Conservation (phyloP, 2,329 filamentous ascomycete species). For the Colletotrichum cereale region DNA sequence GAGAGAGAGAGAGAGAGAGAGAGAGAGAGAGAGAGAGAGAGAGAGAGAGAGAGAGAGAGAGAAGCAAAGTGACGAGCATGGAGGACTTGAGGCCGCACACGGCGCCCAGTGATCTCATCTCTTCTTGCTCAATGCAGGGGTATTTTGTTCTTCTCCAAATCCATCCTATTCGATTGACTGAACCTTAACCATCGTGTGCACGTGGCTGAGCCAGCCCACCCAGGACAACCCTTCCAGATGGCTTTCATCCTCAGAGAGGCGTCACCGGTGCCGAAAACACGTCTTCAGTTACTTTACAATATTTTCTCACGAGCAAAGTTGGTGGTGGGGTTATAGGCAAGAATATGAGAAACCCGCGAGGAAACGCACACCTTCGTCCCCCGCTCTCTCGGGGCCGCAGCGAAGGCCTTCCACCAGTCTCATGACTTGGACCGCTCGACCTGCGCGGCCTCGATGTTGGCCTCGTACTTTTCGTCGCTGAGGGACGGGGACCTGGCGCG, state of each 20-base stretch:
- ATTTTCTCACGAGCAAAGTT: not conserved
- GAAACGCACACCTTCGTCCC: not conserved
- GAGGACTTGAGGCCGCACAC: conserved; percentile 2
- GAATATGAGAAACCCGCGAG: not conserved
- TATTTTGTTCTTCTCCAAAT: not conserved
- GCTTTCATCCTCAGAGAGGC: too few relatives aligned
- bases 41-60: too few relatives aligned
- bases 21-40: too few relatives aligned
- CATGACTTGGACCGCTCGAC: conserved; percentile 30
- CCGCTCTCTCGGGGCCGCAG: not conserved
- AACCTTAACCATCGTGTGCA: not conserved
- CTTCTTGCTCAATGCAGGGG: not conserved
- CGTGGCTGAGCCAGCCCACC: not conserved
- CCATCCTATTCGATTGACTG: not conserved
- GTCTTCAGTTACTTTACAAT: not conserved
- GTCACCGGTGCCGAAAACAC: too few relatives aligned
- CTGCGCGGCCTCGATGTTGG: conserved; percentile 34
- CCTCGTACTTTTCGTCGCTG: conserved; percentile 37
- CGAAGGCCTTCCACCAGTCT: conserved; percentile 13
- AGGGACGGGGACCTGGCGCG: conserved; percentile 34
- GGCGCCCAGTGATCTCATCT: conserved; percentile 7
- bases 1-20: too few relatives aligned
- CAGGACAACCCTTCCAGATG: too few relatives aligned
- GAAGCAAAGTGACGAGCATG: conserved; percentile 13
- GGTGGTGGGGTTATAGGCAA: not conserved